phyloP scores from a whole-genome alignment of 2,329 filamentous ascomycete genomes.

The Mollisia scopiformis region DNA sequence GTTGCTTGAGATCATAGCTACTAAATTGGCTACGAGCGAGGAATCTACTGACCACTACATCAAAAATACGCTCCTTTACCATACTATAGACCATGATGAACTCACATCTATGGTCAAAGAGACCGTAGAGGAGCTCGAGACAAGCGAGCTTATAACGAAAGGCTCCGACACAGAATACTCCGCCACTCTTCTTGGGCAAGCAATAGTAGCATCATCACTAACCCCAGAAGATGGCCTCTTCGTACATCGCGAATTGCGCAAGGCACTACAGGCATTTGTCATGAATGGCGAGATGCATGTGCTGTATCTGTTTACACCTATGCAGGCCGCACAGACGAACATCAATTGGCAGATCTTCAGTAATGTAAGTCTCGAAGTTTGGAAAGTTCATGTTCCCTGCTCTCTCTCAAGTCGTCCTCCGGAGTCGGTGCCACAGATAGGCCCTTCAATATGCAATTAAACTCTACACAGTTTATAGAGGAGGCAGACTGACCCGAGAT shows the following conservation, averaged over 20 bases:
- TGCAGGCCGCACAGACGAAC: slow-evolving; percentile 57
- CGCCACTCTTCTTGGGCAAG: slow-evolving; percentile 68
- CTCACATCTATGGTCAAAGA: slow-evolving; percentile 58
- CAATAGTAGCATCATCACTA: slow-evolving; percentile 72
- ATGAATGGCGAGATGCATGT: slow-evolving; percentile 83
- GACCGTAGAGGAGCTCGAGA: slow-evolving; percentile 60
- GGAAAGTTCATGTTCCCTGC: too few species aligned
- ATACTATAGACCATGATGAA: slow-evolving; percentile 53
- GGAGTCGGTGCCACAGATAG: too few species aligned
- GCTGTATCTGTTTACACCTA: slow-evolving; percentile 76
- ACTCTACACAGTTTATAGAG: too few species aligned
- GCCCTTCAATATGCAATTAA: too few species aligned
- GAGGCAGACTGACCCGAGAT: too few species aligned
- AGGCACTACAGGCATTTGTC: slow-evolving; percentile 72
- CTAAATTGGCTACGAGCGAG: slow-evolving; percentile 66
- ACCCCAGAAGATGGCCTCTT: slow-evolving; percentile 77
- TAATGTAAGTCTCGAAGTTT: too few species aligned
- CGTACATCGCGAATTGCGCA: slow-evolving; percentile 68
- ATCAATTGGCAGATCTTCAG: slow-evolving; percentile 77
- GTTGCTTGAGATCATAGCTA: slow-evolving; percentile 70
- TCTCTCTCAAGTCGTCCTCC: too few species aligned
- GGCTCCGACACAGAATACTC: slow-evolving; percentile 55
- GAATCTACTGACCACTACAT: slow-evolving; percentile 71
- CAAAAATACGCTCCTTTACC: slow-evolving; percentile 66
- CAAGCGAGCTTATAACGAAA: slow-evolving; percentile 56